Percentiles rank a stretch among this genome's conserved stretches.
Evolutionary conservation across 1,139 yeast species (phyloP).

Genomic region (Protomyces pachydermus): DNA sequence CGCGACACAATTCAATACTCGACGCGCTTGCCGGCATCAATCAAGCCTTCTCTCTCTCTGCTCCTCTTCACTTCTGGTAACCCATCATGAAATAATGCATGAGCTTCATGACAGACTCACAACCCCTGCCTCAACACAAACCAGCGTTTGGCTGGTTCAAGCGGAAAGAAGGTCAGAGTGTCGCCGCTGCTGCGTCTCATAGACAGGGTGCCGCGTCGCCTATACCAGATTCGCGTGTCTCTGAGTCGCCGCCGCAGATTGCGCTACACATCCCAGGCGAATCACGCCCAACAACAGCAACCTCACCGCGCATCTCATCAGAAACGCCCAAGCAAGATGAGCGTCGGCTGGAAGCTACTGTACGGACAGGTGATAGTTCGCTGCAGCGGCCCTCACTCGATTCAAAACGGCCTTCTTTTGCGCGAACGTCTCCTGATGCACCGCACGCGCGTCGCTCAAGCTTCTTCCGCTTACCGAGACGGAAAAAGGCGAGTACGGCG

Average conservation of each 20-base stretch:
- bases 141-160: background rate
- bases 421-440: background rate
- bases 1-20: no score
- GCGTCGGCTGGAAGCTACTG: no score
- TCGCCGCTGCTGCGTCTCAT: no score
- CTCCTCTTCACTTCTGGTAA: no score
- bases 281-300: background rate
- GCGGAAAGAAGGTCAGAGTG: background rate
- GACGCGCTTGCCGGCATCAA: no score
- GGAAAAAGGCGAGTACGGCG: conserved; percentile 6
- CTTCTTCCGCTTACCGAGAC: conserved; percentile 20
- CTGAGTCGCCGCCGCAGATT: background rate
- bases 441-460: background rate
- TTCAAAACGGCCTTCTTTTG: background rate
- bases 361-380: no score
- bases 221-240: background rate
- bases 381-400: background rate
- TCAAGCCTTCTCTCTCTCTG: no score
- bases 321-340: no score
- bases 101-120: background rate
- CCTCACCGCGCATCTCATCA: no score
- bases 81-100: background rate
- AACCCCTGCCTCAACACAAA: background rate
- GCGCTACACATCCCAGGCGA: background rate
- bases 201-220: no score